phyloP scores from a whole-genome alignment of 768 basidiomycete genomes.

The Pleurotus eryngii region DNA sequence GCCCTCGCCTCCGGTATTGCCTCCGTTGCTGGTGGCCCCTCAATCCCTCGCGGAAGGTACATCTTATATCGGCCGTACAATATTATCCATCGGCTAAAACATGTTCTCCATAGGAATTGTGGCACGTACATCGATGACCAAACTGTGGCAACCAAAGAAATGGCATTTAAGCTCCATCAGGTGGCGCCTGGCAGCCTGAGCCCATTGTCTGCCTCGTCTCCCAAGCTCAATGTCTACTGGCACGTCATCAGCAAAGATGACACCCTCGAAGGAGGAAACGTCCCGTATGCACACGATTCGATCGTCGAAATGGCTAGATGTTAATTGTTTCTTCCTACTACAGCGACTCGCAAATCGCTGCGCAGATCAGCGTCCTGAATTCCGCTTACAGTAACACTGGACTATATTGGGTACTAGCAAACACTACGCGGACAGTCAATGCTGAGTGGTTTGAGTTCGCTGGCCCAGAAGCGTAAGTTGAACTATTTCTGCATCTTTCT shows the following conservation, averaged over 20 bases:
- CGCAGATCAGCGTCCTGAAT: constrained; percentile 42
- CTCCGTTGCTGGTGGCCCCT: not conserved
- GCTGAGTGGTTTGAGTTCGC: constrained; percentile 5
- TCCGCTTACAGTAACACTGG: constrained; percentile 33
- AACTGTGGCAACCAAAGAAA: constrained; percentile 32
- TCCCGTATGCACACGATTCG: constrained; percentile 30
- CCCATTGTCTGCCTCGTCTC: not conserved
- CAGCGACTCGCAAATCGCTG: constrained; percentile 33
- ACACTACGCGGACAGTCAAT: constrained; percentile 5
- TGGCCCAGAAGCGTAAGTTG: constrained; percentile 27
- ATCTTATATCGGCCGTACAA: not conserved
- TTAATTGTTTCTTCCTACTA: constrained; percentile 9
- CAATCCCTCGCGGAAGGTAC: constrained; percentile 3
- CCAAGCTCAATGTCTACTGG: constrained; percentile 24
- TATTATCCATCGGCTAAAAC: too few species aligned
- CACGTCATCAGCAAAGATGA: constrained; percentile 31
- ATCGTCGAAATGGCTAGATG: not conserved
- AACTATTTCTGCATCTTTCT: constrained; percentile 22
- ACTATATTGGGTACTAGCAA: constrained; percentile 36
- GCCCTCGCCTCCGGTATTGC: constrained; percentile 1
- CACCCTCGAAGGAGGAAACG: constrained; percentile 34
- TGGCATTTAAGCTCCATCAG: constrained; percentile 37
- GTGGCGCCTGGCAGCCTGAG: constrained; percentile 17
- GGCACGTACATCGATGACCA: constrained; percentile 35
- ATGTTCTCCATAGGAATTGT: constrained; percentile 26